Conservation (phyloP, 495 filamentous ascomycete species). For the Aspergillus avenaceus region DNA sequence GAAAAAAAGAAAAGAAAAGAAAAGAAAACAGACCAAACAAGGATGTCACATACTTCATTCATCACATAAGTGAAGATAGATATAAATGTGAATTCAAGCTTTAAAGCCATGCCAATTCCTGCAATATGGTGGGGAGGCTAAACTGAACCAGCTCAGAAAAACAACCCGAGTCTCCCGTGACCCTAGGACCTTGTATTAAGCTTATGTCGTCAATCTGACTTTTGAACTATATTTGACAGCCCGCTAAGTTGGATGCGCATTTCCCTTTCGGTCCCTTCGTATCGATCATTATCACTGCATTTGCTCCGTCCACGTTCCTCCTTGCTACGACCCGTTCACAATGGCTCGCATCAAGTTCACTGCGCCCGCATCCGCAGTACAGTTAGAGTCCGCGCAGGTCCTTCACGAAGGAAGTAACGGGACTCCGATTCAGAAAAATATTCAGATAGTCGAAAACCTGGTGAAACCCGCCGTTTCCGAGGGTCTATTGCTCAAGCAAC, state of each 20-base stretch:
- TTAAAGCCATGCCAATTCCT: neutral
- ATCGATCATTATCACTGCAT: neutral
- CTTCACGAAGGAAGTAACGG: neutral
- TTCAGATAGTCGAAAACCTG: conserved; percentile 11
- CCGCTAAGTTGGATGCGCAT: neutral
- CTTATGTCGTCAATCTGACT: conserved; percentile 7
- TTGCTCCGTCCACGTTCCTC: neutral
- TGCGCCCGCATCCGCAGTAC: conserved; percentile 12
- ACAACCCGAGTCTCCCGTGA: neutral
- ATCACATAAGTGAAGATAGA: neutral
- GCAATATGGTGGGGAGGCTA: neutral
- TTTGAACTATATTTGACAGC: neutral
- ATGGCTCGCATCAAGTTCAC: conserved; percentile 27
- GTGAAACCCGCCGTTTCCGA: conserved; percentile 5
- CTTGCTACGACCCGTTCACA: neutral
- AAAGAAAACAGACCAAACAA: too few species aligned
- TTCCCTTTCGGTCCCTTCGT: neutral
- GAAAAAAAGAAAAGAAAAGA: too few species aligned
- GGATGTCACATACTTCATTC: too few species aligned
- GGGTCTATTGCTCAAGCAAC: conserved; percentile 19
- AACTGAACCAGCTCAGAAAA: neutral
- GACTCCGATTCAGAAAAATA: conserved; percentile 9
- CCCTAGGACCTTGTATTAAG: neutral
- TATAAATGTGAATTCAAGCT: neutral
- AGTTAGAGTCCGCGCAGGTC: conserved; percentile 12